Evolutionary conservation across 2,329 filamentous ascomycete species (phyloP).

Genomic region (Cladosporium austrohemisphaericum): DNA sequence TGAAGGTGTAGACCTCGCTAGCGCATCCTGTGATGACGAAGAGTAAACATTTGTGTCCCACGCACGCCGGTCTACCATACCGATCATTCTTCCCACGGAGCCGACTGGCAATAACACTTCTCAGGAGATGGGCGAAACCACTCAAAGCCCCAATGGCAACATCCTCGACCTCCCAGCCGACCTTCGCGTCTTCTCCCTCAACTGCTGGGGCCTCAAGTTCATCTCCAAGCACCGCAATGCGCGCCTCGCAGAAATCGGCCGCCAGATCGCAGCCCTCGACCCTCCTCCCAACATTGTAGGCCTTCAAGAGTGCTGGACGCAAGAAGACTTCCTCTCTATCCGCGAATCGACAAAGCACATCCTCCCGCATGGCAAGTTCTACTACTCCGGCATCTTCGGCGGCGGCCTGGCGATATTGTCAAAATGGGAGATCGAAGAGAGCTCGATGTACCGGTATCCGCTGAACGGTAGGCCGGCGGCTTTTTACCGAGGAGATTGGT

Average conservation of each 20-base stretch:
- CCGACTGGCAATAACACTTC: no score
- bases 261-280: constrained; percentile 64
- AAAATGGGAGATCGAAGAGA: constrained; percentile 88
- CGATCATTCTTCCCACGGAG: no score
- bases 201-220: constrained; percentile 95
- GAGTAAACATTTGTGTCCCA: no score
- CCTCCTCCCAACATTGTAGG: constrained; percentile 79
- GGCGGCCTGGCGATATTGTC: constrained; percentile 85
- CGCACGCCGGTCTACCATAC: no score
- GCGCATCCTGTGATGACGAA: no score
- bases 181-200: constrained; percentile 80
- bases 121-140: no score
- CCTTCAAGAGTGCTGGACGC: constrained; percentile 93
- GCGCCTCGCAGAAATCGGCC: constrained; percentile 79
- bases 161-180: constrained; percentile 31
- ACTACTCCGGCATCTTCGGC: constrained; percentile 83
- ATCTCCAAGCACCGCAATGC: constrained; percentile 73
- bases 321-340: constrained; percentile 76
- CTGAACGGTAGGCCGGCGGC: constrained; percentile 90
- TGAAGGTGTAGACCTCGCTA: no score
- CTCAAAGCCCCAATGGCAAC: background rate
- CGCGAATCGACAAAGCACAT: constrained; percentile 67
- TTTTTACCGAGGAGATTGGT: constrained; percentile 95
- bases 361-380: constrained; percentile 90
- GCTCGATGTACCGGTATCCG: constrained; percentile 80